Evolutionary conservation across 805 yeast species (phyloP).

Genomic region (Candida hispaniensis): DNA sequence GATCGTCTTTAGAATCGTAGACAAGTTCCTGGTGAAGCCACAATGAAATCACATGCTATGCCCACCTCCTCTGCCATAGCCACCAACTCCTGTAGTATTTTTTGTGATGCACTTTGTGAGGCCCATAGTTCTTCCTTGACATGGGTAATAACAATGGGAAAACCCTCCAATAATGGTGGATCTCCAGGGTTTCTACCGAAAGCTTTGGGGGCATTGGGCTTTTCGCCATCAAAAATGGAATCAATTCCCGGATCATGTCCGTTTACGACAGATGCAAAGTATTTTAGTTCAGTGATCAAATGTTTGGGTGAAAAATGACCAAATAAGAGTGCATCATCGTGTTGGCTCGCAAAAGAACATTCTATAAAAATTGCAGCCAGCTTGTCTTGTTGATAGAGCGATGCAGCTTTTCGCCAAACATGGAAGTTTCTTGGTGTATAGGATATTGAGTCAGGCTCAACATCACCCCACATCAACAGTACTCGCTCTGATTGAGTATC

Average conservation of each 20-base stretch:
- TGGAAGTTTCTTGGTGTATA: slow-evolving; percentile 29
- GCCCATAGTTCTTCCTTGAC: slow-evolving; percentile 31
- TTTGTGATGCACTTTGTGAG: slow-evolving; percentile 12
- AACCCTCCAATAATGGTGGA: slow-evolving; percentile 27
- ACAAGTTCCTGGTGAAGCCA: slow-evolving; percentile 17
- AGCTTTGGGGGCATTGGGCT: not conserved
- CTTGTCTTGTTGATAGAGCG: slow-evolving; percentile 32
- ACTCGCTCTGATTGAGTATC: slow-evolving; percentile 29
- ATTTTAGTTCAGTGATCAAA: slow-evolving; percentile 45
- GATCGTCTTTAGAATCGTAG: slow-evolving; percentile 4
- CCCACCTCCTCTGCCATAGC: slow-evolving; percentile 15
- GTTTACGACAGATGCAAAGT: slow-evolving; percentile 16
- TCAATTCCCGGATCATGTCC: slow-evolving; percentile 9
- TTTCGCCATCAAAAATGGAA: slow-evolving; percentile 10
- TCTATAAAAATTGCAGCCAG: slow-evolving; percentile 59
- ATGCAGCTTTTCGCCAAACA: slow-evolving; percentile 52
- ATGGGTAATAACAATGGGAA: slow-evolving; percentile 44
- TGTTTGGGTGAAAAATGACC: slow-evolving; percentile 73
- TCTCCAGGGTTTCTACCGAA: slow-evolving; percentile 1
- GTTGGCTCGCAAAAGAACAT: slow-evolving; percentile 51
- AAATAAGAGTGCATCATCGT: slow-evolving; percentile 42
- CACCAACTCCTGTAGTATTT: slow-evolving; percentile 17
- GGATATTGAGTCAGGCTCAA: slow-evolving; percentile 56
- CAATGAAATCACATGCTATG: slow-evolving; percentile 8
- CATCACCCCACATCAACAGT: slow-evolving; percentile 69